A percentile compares a stretch with the other conserved stretches of the same genome.
These are phyloP conservation scores for Diversispora epigaea DNA, from an alignment of 192 early-diverging fungal genomes.

Conservation along the genomic window DNA sequence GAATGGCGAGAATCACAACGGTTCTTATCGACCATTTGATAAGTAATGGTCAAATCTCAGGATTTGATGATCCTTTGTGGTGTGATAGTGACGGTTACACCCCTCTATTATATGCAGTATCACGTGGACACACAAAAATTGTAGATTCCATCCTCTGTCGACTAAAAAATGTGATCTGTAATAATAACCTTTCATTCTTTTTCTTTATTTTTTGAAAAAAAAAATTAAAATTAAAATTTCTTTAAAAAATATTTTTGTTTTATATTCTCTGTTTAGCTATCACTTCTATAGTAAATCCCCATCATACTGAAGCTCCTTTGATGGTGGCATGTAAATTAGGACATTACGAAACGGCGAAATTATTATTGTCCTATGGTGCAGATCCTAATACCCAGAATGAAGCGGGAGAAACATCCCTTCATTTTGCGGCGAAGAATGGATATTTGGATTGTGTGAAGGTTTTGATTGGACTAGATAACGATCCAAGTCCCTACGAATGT, in stretches of 20 bases:
- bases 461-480: constrained; percentile 41
- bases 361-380: constrained; percentile 57
- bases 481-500: too few relatives aligned
- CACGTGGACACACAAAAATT: constrained; percentile 50
- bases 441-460: constrained; percentile 52
- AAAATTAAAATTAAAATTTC: too few relatives aligned
- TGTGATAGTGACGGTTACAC: constrained; percentile 66
- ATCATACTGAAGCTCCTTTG: constrained; percentile 45
- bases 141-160: constrained; percentile 46
- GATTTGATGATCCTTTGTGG: constrained; percentile 51
- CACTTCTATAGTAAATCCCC: neutral
- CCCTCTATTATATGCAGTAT: constrained; percentile 62
- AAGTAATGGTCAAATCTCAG: constrained; percentile 39
- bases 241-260: too few relatives aligned
- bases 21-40: constrained; percentile 49
- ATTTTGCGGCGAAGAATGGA: constrained; percentile 53
- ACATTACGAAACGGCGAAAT: constrained; percentile 45
- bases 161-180: too few relatives aligned
- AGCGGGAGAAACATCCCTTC: constrained; percentile 68
- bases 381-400: constrained; percentile 61
- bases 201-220: too few relatives aligned
- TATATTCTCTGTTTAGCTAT: neutral
- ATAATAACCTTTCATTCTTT: too few relatives aligned
- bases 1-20: constrained; percentile 45
- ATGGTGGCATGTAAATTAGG: constrained; percentile 54